A percentile compares a stretch with the other conserved stretches of the same genome.
phyloP scores from a whole-genome alignment of 148 eudicot species.

The Oxyria digyna region DNA sequence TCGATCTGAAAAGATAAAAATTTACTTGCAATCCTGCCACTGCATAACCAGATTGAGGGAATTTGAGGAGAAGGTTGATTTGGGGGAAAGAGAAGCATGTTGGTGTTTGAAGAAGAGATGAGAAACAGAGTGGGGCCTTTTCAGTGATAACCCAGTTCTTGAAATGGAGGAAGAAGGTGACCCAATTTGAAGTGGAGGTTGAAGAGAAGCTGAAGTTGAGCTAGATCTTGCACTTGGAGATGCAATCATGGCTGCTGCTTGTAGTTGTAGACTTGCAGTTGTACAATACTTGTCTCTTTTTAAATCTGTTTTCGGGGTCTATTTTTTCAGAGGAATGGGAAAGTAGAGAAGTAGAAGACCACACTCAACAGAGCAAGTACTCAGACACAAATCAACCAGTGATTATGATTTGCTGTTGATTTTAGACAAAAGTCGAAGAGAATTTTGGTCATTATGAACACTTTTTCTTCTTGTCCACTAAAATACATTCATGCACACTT shows the following conservation, averaged over 20 bases:
- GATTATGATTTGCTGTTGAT: background rate
- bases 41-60: slow-evolving; percentile 35
- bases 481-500: no score
- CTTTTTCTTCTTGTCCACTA: no score
- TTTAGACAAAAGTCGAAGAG: background rate
- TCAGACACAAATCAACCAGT: background rate
- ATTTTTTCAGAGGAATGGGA: background rate
- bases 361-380: no score
- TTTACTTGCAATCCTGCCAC: slow-evolving; percentile 59
- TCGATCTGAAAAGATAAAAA: background rate
- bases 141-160: slow-evolving; percentile 4
- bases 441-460: no score
- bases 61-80: slow-evolving; percentile 9
- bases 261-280: background rate
- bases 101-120: slow-evolving; percentile 13
- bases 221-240: background rate
- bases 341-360: background rate
- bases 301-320: background rate
- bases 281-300: background rate
- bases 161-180: background rate
- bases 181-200: background rate
- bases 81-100: slow-evolving; percentile 1
- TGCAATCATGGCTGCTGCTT: slow-evolving; percentile 2
- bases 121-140: slow-evolving; percentile 8
- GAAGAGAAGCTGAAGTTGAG: background rate